These are phyloP conservation scores for Globomyces pollinis-pini DNA, from an alignment of 192 early-diverging fungal species.

Conservation along the genomic window DNA sequence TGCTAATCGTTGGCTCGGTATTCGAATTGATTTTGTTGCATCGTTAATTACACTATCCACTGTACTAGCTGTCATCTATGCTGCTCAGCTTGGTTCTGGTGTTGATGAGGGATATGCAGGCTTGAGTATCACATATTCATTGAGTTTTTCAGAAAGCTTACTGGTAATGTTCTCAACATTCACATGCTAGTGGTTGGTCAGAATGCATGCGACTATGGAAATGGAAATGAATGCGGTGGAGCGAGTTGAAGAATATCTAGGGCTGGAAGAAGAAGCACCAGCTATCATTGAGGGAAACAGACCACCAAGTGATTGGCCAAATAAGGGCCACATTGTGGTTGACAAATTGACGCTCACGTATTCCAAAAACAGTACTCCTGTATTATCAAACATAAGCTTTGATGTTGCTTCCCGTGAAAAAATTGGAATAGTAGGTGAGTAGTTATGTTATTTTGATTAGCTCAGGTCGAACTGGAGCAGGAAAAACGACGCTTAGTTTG, in stretches of 20 bases:
- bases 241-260: slow-evolving; percentile 77
- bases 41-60: slow-evolving; percentile 48
- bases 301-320: slow-evolving; percentile 47
- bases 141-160: slow-evolving; percentile 58
- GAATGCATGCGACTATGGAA: slow-evolving; percentile 53
- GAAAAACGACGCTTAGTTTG: slow-evolving; percentile 68
- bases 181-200: slow-evolving; percentile 24
- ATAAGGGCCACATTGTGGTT: slow-evolving; percentile 60
- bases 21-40: slow-evolving; percentile 56
- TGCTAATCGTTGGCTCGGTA: slow-evolving; percentile 56
- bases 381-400: slow-evolving; percentile 40
- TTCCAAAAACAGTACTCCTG: slow-evolving; percentile 56
- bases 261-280: slow-evolving; percentile 73
- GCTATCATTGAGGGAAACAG: slow-evolving; percentile 46
- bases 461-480: slow-evolving; percentile 59
- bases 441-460: background rate
- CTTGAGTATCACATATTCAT: slow-evolving; percentile 68
- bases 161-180: too few species aligned
- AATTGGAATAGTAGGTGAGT: slow-evolving; percentile 51
- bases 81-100: background rate
- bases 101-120: slow-evolving; percentile 73
- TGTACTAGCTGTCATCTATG: slow-evolving; percentile 55
- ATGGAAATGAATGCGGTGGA: slow-evolving; percentile 84
- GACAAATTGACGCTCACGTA: slow-evolving; percentile 67
- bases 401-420: slow-evolving; percentile 30